A percentile compares a stretch with the other conserved stretches of the same genome.
Evolutionary conservation across 2,329 filamentous ascomycete genomes (phyloP).

Genomic region (Pestalotiopsis sp.): DNA sequence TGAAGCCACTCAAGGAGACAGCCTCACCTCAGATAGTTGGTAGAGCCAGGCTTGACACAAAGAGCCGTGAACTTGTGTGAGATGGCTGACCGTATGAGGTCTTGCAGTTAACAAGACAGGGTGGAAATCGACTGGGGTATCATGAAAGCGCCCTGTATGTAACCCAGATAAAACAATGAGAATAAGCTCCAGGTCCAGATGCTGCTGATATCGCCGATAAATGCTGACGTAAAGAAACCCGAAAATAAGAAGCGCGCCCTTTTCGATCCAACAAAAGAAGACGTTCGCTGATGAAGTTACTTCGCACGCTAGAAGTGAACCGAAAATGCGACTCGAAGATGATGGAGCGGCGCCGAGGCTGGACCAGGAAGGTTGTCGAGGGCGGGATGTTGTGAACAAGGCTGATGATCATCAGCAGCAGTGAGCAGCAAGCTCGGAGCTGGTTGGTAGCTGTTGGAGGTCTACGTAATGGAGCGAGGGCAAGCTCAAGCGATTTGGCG

Average conservation of each 20-base stretch:
- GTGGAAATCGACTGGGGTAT: neutral
- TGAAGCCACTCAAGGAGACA: neutral
- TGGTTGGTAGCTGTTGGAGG: neutral
- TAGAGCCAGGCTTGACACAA: neutral
- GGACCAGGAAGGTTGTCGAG: neutral
- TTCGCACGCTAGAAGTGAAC: neutral
- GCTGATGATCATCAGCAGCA: constrained; percentile 6
- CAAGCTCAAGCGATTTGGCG: neutral
- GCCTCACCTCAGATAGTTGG: neutral
- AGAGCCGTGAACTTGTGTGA: neutral
- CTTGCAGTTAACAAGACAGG: neutral
- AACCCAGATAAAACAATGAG: neutral
- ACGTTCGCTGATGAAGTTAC: neutral
- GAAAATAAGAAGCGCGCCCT: neutral
- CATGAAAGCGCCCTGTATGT: constrained; percentile 11
- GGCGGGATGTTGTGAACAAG: constrained; percentile 1
- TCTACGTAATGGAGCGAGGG: constrained; percentile 6
- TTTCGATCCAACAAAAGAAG: neutral
- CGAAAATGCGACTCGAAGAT: neutral
- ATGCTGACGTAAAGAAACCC: neutral
- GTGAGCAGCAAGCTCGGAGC: neutral
- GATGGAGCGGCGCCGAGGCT: neutral
- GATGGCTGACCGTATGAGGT: neutral
- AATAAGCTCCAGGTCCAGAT: neutral
- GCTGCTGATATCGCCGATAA: neutral